Base-by-base conservation (phyloP, 2,329 filamentous ascomycete genomes). In the Colletotrichum shisoi region DNA sequence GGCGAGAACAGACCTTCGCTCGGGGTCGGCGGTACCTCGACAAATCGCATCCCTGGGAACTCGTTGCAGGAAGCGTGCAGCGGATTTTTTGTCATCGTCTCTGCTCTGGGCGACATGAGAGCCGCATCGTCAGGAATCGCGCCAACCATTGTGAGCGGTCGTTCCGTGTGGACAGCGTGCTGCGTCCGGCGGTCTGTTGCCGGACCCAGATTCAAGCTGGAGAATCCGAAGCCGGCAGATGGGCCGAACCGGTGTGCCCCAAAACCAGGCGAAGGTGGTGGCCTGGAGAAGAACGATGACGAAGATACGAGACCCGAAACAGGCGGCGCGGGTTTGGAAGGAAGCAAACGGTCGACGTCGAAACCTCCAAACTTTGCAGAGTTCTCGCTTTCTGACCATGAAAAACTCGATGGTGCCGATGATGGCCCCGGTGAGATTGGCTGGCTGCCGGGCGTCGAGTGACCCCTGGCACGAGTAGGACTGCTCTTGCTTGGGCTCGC, bases 11-110 rank as follows among this genome's bases (percentile, higher is more conserved):
- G 77, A 39, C 80, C 81, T 37, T 84, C 83, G 15, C 76, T 79
- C 1, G 85, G 83, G 0, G 84, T 84, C 9, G 84, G 81, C 3
- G 84, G 82, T 4, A 80, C 77, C 69, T 87, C 83, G 12, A 83
- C 78, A 68, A 87, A 85, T 44, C 80, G 81, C 80, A 87, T 80
- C 12, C 82, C 84, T 1, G 79, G 72, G 37, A 82, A 71, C 34
- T 79, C 80, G 4, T 76, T 73, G 53, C 79, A 76, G 7, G 81
- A 74, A 40, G 82, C 79, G 62, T 87, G 85, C 57, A 91, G 82
- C 1, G 88, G 87, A 68, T 91, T 89, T 69, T 84, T 86, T 2
- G 89, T 92, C 82, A 93, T 93, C 17, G 89, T 87, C 72, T 91
- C 89, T 1, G 83, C 88, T 49, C 91, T 85, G 0, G 91, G 91